Conservation (phyloP, 169 alveolate species). For the Babesia divergens region DNA sequence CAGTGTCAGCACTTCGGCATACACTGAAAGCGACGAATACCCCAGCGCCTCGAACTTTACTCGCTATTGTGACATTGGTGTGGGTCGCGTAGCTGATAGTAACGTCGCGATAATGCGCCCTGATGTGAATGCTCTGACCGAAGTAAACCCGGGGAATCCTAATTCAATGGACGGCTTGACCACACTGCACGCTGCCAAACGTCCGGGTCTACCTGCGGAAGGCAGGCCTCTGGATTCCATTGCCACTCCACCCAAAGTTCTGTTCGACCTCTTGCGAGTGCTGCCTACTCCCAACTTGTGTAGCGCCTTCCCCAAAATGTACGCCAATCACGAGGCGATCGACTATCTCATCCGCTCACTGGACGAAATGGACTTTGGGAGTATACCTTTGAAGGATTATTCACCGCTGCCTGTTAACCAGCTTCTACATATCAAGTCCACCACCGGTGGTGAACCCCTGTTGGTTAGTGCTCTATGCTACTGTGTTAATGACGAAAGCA, state of each 20-base stretch:
- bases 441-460: not conserved
- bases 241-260: slow-evolving; percentile 62
- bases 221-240: slow-evolving; percentile 42
- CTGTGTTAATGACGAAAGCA: not conserved
- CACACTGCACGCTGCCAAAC: slow-evolving; percentile 31
- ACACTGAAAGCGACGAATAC: not conserved
- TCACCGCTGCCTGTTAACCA: slow-evolving; percentile 36
- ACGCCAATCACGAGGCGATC: slow-evolving; percentile 39
- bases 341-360: slow-evolving; percentile 50
- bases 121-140: slow-evolving; percentile 22
- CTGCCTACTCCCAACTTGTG: slow-evolving; percentile 33
- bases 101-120: slow-evolving; percentile 29
- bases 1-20: not conserved
- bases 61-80: too few relatives aligned
- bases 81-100: not conserved
- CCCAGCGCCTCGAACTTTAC: slow-evolving; percentile 4
- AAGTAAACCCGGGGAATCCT: slow-evolving; percentile 28
- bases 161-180: slow-evolving; percentile 27
- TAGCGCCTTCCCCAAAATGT: slow-evolving; percentile 40
- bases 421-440: slow-evolving; percentile 15
- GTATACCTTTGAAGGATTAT: slow-evolving; percentile 7
- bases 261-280: slow-evolving; percentile 58
- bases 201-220: slow-evolving; percentile 57
- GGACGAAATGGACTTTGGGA: slow-evolving; percentile 12
- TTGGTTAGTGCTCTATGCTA: not conserved